Conservation (phyloP, 2,329 filamentous ascomycete genomes). For the Verticillium isaacii region DNA sequence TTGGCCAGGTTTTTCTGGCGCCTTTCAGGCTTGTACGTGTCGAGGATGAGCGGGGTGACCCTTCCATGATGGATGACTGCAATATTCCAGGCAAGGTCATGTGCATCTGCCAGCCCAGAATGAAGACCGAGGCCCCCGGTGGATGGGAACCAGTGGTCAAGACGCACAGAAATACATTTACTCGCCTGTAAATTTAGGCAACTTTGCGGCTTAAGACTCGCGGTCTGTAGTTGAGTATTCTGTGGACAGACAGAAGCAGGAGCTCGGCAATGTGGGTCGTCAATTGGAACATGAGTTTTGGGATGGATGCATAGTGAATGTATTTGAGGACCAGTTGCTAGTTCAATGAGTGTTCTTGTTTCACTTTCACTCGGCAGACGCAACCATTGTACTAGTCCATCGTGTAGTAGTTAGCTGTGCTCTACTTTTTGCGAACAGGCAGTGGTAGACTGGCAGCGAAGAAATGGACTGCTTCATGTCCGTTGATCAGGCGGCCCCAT, state of each 20-base stretch:
- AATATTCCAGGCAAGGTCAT: constrained; percentile 30
- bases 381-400: too few species aligned
- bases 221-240: constrained; percentile 30
- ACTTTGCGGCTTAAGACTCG: constrained; percentile 36
- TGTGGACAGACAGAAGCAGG: constrained; percentile 19
- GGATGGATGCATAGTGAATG: too few species aligned
- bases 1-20: constrained; percentile 32
- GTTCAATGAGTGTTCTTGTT: too few species aligned
- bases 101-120: constrained; percentile 24
- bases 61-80: constrained; percentile 25
- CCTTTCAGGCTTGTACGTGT: constrained; percentile 30
- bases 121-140: constrained; percentile 26
- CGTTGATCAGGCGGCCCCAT: too few species aligned
- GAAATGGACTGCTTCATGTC: too few species aligned
- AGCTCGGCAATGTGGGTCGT: too few species aligned
- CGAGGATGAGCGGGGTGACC: constrained; percentile 23
- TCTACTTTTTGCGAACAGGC: too few species aligned
- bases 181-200: constrained; percentile 27
- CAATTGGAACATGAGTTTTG: too few species aligned
- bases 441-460: too few species aligned
- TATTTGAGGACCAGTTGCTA: too few species aligned
- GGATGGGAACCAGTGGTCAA: constrained; percentile 23
- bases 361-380: too few species aligned
- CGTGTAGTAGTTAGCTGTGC: too few species aligned
- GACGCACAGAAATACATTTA: constrained; percentile 31